Evolutionary conservation across 805 yeast genomes (phyloP).

Genomic region (Metschnikowia lochheadii): DNA sequence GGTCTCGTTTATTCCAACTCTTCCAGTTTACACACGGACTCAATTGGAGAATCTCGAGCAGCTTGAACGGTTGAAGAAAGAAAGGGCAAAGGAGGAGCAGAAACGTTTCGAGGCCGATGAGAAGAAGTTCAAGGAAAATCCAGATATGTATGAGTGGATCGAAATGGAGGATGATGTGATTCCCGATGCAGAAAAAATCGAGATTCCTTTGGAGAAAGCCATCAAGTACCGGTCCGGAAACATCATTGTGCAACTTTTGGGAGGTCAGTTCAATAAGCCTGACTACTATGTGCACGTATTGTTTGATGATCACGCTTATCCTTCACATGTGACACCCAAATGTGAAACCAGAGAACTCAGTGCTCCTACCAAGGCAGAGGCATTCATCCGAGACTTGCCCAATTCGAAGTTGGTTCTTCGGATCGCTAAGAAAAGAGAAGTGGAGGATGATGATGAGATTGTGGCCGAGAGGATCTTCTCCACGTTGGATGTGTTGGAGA

Average conservation of each 20-base stretch:
- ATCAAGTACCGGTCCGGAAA: slow-evolving; percentile 59
- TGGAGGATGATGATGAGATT: slow-evolving; percentile 45
- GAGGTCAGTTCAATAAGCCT: slow-evolving; percentile 46
- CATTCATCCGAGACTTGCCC: slow-evolving; percentile 66
- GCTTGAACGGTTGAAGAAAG: slow-evolving; percentile 35
- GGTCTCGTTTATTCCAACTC: slow-evolving; percentile 60
- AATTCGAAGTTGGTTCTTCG: slow-evolving; percentile 57
- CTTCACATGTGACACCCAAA: slow-evolving; percentile 51
- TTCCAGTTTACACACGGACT: slow-evolving; percentile 56
- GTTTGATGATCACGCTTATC: slow-evolving; percentile 61
- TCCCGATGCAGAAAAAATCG: slow-evolving; percentile 36
- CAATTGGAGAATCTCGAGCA: slow-evolving; percentile 49
- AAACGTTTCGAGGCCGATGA: slow-evolving; percentile 48
- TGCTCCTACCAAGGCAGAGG: slow-evolving; percentile 48
- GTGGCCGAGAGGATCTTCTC: slow-evolving; percentile 45
- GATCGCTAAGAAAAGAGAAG: slow-evolving; percentile 49
- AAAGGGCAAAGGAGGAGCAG: slow-evolving; percentile 29
- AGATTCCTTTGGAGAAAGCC: slow-evolving; percentile 50
- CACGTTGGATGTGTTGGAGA: slow-evolving; percentile 53
- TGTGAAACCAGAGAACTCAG: slow-evolving; percentile 43
- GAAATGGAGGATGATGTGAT: slow-evolving; percentile 37
- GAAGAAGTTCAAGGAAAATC: slow-evolving; percentile 50
- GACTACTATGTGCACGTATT: slow-evolving; percentile 54
- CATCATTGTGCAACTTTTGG: slow-evolving; percentile 48
- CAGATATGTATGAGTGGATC: slow-evolving; percentile 64